Conservation (phyloP, 495 filamentous ascomycete species). For the Aeminium ludgeri region DNA sequence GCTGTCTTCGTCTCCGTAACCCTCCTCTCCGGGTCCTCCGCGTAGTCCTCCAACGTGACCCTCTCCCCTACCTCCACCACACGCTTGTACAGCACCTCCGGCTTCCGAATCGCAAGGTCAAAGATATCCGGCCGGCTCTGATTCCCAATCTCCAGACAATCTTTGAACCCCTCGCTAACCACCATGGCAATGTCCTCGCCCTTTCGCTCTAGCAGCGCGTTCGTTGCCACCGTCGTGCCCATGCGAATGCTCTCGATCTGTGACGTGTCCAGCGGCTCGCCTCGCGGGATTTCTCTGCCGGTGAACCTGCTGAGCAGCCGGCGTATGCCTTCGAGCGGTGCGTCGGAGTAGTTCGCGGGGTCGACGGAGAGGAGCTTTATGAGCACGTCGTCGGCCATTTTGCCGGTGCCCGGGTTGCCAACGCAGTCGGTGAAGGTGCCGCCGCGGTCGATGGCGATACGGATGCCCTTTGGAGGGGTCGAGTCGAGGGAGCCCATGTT, state of each 20-base stretch:
- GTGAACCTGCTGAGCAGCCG: slow-evolving; percentile 74
- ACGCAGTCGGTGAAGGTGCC: slow-evolving; percentile 51
- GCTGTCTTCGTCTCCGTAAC: slow-evolving; percentile 33
- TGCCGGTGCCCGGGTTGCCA: slow-evolving; percentile 35
- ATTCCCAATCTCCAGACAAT: slow-evolving; percentile 59
- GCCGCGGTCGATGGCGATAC: slow-evolving; percentile 34
- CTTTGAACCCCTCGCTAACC: slow-evolving; percentile 83
- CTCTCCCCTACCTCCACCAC: slow-evolving; percentile 32
- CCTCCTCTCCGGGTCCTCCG: slow-evolving; percentile 53
- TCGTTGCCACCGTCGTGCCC: slow-evolving; percentile 33
- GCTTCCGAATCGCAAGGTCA: slow-evolving; percentile 30
- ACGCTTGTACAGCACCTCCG: slow-evolving; percentile 30
- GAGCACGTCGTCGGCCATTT: slow-evolving; percentile 31
- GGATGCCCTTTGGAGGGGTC: slow-evolving; percentile 21
- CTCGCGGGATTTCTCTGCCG: slow-evolving; percentile 56
- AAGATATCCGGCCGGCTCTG: slow-evolving; percentile 32
- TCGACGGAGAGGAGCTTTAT: slow-evolving; percentile 36
- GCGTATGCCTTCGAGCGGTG: slow-evolving; percentile 55
- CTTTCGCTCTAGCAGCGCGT: slow-evolving; percentile 71
- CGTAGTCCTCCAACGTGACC: slow-evolving; percentile 64
- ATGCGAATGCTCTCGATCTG: slow-evolving; percentile 46
- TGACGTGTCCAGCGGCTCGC: slow-evolving; percentile 65
- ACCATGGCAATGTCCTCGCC: slow-evolving; percentile 83
- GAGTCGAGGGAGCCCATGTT: slow-evolving; percentile 13
- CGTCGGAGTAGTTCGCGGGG: slow-evolving; percentile 35